A percentile compares a stretch with the other conserved stretches of the same genome.
phyloP scores from a whole-genome alignment of 257 asterid genomes.

The Datura wrightii region DNA sequence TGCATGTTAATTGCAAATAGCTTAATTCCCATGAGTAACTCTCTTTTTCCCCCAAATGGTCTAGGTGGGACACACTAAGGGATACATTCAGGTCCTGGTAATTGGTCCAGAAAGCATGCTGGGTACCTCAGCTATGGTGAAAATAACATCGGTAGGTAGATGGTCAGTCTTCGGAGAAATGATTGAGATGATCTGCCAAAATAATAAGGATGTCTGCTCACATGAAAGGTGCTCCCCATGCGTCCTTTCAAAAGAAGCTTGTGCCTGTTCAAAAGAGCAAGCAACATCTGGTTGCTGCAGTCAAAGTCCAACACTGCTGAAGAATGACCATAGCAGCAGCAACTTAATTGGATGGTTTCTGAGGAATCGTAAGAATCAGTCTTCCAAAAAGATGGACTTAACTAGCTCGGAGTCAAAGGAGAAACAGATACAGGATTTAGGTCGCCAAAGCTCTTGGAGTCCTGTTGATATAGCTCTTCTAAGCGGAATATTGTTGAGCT shows the following conservation, averaged over 20 bases:
- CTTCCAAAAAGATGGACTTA: conserved; percentile 43
- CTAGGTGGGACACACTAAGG: conserved; percentile 98
- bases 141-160: conserved; percentile 83
- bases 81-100: conserved; percentile 91
- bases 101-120: conserved; percentile 79
- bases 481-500: conserved; percentile 61
- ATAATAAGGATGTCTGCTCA: conserved; percentile 36
- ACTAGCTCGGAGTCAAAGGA: conserved; percentile 40
- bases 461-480: conserved; percentile 65
- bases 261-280: conserved; percentile 63
- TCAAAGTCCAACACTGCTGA: conserved; percentile 39
- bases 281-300: conserved; percentile 52
- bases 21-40: not conserved
- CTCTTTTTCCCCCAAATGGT: conserved; percentile 20
- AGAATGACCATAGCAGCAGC: conserved; percentile 43
- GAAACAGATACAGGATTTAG: conserved; percentile 38
- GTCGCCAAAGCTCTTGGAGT: conserved; percentile 46
- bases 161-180: conserved; percentile 98
- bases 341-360: conserved; percentile 59
- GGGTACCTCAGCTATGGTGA: conserved; percentile 81
- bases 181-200: conserved; percentile 58
- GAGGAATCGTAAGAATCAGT: conserved; percentile 59
- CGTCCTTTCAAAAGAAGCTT: conserved; percentile 49
- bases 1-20: not conserved
- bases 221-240: conserved; percentile 42